Evolutionary conservation across 1,284 basidiomycete genomes (phyloP), one percentile per base, ranked within the genome.

Genomic region (Phellinidium pouzarii): DNA sequence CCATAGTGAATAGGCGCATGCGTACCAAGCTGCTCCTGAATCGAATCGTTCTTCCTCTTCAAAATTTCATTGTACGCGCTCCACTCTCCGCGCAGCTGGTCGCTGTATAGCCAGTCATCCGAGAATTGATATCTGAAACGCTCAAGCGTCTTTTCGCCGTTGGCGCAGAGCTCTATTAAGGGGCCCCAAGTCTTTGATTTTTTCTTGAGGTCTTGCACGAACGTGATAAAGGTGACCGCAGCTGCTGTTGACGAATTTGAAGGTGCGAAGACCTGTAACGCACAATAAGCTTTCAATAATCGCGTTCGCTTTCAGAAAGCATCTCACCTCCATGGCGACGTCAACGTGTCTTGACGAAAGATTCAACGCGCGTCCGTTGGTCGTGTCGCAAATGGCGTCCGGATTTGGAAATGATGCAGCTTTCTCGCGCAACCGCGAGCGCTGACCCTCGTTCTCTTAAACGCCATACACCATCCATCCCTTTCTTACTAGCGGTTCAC

Each of bases 161-260:
- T 84, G 34, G 86, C 87, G 64, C 95, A 98, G 44, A 94, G 80
- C 57, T 94, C 91, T 65, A 99, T 94, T 79, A 95, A 90, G 14
- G 94, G 91, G n/a, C 84, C 87, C 96, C 96, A 99, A 79, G 84
- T 79, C 71, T 93, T 91, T 54, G 92, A 91, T 75, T 94, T 96
- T 66, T 89, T 87, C 75, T 98, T 98, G 61, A 99, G 81, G 74
- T 98, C 94, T 71, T 99, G 95, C 0, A 99, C 94, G 66, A 97
- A 97, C 22, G 96, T 99, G 70, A 99, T 98, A 71, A 99, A 97
- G 0, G 91, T 88, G 60, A 99, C 96, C 65, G 96, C 94, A 58
- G 94, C 94, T 37, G 94, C 95, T 65, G 96, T 99, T 52, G 86
- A 88, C 26, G 86, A 89, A 64, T 86, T 88, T 66, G 67, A 71